A percentile compares a stretch with the other conserved stretches of the same genome.
Evolutionary conservation across 2,329 filamentous ascomycete species (phyloP).

Genomic region (Colletotrichum sp.): DNA sequence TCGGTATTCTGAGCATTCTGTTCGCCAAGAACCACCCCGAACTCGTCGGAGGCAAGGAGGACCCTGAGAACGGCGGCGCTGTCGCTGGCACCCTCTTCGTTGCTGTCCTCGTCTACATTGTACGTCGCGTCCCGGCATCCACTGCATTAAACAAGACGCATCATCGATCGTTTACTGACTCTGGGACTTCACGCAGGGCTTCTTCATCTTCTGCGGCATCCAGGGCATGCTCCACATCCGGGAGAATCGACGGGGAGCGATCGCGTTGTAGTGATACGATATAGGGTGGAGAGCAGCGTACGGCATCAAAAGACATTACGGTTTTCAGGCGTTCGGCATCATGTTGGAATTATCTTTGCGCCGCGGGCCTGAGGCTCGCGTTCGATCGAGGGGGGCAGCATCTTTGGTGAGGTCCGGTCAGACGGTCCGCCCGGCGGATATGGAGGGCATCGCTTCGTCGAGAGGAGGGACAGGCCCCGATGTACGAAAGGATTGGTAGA

Average conservation of each 20-base stretch:
- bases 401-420: background rate
- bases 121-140: slow-evolving; percentile 54
- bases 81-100: slow-evolving; percentile 87
- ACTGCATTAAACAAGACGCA: background rate
- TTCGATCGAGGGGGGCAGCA: background rate
- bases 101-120: slow-evolving; percentile 86
- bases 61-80: slow-evolving; percentile 73
- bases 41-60: slow-evolving; percentile 77
- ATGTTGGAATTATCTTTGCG: slow-evolving; percentile 13
- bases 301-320: slow-evolving; percentile 19
- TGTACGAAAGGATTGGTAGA: slow-evolving; percentile 16
- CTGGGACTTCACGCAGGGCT: slow-evolving; percentile 61
- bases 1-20: slow-evolving; percentile 70
- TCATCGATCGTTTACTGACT: background rate
- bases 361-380: background rate
- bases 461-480: background rate
- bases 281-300: background rate
- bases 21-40: slow-evolving; percentile 84
- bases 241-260: slow-evolving; percentile 83
- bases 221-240: slow-evolving; percentile 88
- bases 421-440: background rate
- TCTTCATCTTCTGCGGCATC: slow-evolving; percentile 89
- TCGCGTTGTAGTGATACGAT: slow-evolving; percentile 64
- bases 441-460: background rate
- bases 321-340: slow-evolving; percentile 20